Percentiles rank a stretch among this genome's conserved stretches.
Conservation (phyloP, 441 rosid genomes). For the Adansonia gregorii region DNA sequence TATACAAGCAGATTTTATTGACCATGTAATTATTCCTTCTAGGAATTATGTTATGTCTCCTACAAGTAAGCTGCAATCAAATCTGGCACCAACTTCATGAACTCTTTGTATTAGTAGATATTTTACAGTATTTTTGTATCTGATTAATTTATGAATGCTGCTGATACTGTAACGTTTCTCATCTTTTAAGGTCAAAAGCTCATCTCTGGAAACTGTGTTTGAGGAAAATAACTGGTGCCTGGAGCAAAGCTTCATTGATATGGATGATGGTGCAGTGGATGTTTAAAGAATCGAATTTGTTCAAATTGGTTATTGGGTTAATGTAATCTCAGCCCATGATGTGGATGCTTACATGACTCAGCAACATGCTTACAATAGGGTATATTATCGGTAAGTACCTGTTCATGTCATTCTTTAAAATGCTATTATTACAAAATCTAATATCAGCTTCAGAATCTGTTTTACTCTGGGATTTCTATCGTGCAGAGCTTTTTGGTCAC, state of each 20-base stretch:
- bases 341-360: conserved; percentile 74
- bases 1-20: not conserved
- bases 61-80: not conserved
- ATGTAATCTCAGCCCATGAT: conserved; percentile 78
- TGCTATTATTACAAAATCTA: too few species aligned
- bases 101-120: conserved; percentile 11
- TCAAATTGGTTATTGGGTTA: conserved; percentile 91
- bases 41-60: conserved; percentile 1
- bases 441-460: too few species aligned
- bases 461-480: too few species aligned
- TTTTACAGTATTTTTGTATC: not conserved
- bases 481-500: too few species aligned
- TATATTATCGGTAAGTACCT: too few species aligned
- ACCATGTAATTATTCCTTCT: conserved; percentile 4
- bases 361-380: conserved; percentile 42
- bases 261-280: conserved; percentile 77
- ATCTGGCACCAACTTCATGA: conserved; percentile 30
- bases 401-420: too few species aligned
- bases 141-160: conserved; percentile 17
- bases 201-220: conserved; percentile 42
- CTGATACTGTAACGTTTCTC: conserved; percentile 13
- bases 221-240: conserved; percentile 90
- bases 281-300: conserved; percentile 66
- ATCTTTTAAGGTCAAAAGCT: conserved; percentile 61
- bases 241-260: conserved; percentile 71